These are phyloP conservation scores for Terana coerulea DNA, from an alignment of 768 basidiomycete species.

Conservation along the genomic window DNA sequence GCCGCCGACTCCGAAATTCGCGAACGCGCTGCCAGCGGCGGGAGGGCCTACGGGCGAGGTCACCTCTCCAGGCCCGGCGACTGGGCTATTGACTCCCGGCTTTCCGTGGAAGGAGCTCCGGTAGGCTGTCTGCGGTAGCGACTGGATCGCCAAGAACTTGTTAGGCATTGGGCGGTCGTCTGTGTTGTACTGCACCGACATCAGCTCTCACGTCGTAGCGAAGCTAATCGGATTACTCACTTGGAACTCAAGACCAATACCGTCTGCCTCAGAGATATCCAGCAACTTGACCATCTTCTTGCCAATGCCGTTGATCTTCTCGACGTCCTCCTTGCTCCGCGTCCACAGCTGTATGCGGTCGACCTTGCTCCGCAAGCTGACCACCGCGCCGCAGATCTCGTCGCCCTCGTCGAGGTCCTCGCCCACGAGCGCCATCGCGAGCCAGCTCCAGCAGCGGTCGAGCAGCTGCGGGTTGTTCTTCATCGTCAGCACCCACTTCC, in stretches of 20 bases:
- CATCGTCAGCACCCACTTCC: constrained; percentile 96
- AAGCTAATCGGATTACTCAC: constrained; percentile 35
- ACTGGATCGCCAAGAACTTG: constrained; percentile 79
- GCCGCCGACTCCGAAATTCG: constrained; percentile 43
- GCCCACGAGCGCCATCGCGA: constrained; percentile 89
- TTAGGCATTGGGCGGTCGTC: constrained; percentile 79
- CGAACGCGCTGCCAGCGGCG: constrained; percentile 40
- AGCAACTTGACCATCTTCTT: constrained; percentile 78
- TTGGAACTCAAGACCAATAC: constrained; percentile 89
- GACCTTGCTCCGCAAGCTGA: constrained; percentile 80
- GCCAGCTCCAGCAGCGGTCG: constrained; percentile 87
- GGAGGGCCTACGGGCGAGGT: constrained; percentile 21
- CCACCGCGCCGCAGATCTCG: constrained; percentile 81
- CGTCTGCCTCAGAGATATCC: constrained; percentile 79
- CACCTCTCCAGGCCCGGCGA: constrained; percentile 23
- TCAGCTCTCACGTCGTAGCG: constrained; percentile 15
- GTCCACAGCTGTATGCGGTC: constrained; percentile 94
- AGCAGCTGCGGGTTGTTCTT: constrained; percentile 74
- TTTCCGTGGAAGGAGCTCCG: constrained; percentile 58
- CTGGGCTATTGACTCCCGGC: constrained; percentile 26
- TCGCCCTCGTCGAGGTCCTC: constrained; percentile 68
- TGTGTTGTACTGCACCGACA: constrained; percentile 64
- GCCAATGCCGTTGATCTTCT: constrained; percentile 80
- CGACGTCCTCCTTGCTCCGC: constrained; percentile 79
- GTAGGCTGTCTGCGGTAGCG: constrained; percentile 62